Evolutionary conservation across 306 rosid species (phyloP).

Genomic region (Corylus heterophylla): DNA sequence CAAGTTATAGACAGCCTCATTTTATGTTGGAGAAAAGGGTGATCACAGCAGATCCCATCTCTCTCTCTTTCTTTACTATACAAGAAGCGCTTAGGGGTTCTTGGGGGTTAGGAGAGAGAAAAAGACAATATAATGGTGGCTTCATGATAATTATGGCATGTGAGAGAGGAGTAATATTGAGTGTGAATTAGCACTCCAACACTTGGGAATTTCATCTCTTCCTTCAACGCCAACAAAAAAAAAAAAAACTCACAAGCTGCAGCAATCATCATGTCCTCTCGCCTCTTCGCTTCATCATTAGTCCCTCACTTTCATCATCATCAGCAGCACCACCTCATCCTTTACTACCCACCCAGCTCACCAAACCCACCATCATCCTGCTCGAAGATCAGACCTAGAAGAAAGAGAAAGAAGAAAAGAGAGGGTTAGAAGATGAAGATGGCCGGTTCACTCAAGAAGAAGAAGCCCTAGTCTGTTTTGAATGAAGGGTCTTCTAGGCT

Average conservation of each 20-base stretch:
- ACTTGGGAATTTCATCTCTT: conserved; percentile 34
- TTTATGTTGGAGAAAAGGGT: conserved; percentile 28
- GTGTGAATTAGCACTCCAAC: conserved; percentile 26
- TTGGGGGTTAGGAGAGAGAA: conserved; percentile 29
- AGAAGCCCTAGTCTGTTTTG: conserved; percentile 52
- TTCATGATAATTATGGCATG: conserved; percentile 40
- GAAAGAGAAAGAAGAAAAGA: conserved; percentile 43
- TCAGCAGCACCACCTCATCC: conserved; percentile 32
- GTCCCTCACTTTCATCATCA: conserved; percentile 59
- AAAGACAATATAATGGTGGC: conserved; percentile 33
- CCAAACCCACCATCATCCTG: conserved; percentile 36
- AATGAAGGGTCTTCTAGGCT: conserved; percentile 25
- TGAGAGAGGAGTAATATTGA: conserved; percentile 23
- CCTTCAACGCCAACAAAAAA: conserved; percentile 35
- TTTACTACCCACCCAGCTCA: conserved; percentile 52
- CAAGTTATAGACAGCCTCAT: conserved; percentile 15
- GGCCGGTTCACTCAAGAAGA: conserved; percentile 60
- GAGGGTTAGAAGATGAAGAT: conserved; percentile 51
- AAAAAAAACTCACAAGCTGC: not conserved
- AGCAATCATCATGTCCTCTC: conserved; percentile 71
- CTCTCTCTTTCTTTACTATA: not conserved
- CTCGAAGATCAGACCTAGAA: conserved; percentile 27
- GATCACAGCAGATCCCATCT: conserved; percentile 32
- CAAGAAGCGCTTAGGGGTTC: conserved; percentile 3
- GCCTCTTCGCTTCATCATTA: conserved; percentile 59